Evolutionary conservation across 495 filamentous ascomycete species (phyloP).

Genomic region (Penicillium simplicissimum): DNA sequence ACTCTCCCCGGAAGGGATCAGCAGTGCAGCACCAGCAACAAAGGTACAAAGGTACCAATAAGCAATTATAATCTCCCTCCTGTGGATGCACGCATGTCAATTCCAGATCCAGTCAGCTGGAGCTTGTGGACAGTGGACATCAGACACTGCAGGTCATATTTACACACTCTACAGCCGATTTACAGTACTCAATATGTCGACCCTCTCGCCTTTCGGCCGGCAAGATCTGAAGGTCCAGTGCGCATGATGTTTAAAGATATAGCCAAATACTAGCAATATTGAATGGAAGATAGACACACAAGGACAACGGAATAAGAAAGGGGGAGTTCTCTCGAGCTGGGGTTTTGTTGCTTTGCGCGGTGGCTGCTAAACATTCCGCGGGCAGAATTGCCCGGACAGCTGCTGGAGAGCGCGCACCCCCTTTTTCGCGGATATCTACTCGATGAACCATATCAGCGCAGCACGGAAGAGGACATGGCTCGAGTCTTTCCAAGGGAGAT

Average conservation of each 20-base stretch:
- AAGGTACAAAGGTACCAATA: not conserved
- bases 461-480: not conserved
- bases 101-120: conserved; percentile 12
- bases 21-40: not conserved
- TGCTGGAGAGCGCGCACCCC: conserved; percentile 14
- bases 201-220: not conserved
- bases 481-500: not conserved
- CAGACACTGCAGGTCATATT: conserved; percentile 8
- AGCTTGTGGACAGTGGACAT: not conserved
- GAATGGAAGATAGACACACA: not conserved
- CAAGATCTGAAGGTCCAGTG: not conserved
- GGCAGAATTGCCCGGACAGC: conserved; percentile 21
- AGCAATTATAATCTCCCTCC: not conserved
- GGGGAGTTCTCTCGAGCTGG: not conserved
- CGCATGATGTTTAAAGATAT: not conserved
- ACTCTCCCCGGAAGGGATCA: conserved; percentile 1
- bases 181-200: not conserved
- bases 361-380: conserved; percentile 16
- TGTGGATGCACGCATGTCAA: conserved; percentile 9
- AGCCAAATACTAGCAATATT: not conserved
- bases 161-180: conserved; percentile 5
- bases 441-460: conserved; percentile 3
- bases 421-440: conserved; percentile 14
- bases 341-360: not conserved
- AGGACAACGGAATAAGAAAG: not conserved